A percentile compares a stretch with the other conserved stretches of the same genome.
phyloP scores from a whole-genome alignment of 306 rosid species.

The Trichosanthes cucumerina region DNA sequence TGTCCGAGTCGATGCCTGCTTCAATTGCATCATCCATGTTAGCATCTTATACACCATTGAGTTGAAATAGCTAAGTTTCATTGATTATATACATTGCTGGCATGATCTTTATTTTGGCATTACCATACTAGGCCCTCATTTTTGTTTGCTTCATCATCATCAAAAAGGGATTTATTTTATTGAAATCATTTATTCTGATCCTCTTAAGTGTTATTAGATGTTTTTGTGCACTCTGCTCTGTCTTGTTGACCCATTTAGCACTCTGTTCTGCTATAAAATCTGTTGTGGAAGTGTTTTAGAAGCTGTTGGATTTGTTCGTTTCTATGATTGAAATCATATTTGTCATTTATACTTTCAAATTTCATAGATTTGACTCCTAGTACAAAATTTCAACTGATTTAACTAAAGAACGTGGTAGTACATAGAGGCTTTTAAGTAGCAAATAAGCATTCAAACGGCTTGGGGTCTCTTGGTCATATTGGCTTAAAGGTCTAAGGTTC shows the following conservation, averaged over 20 bases:
- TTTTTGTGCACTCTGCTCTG: neutral
- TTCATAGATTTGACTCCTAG: neutral
- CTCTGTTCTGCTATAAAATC: neutral
- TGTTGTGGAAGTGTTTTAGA: neutral
- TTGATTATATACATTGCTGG: neutral
- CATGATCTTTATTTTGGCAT: neutral
- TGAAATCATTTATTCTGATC: neutral
- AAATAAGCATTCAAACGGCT: too few relatives aligned
- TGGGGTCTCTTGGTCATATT: too few relatives aligned
- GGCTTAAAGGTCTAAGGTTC: too few relatives aligned
- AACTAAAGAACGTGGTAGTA: neutral
- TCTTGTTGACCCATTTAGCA: neutral
- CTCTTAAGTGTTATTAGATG: neutral
- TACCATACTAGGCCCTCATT: neutral
- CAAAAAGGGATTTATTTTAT: neutral
- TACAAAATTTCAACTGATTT: neutral
- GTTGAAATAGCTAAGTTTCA: neutral
- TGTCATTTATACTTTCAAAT: neutral
- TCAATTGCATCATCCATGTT: neutral
- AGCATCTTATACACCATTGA: neutral
- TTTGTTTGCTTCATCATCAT: conserved; percentile 2
- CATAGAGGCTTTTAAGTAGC: too few relatives aligned
- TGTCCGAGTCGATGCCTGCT: neutral
- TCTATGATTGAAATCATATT: neutral
- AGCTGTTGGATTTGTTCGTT: neutral